Evolutionary conservation across 192 early-diverging fungal genomes (phyloP).

Genomic region (Linderina pennispora): DNA sequence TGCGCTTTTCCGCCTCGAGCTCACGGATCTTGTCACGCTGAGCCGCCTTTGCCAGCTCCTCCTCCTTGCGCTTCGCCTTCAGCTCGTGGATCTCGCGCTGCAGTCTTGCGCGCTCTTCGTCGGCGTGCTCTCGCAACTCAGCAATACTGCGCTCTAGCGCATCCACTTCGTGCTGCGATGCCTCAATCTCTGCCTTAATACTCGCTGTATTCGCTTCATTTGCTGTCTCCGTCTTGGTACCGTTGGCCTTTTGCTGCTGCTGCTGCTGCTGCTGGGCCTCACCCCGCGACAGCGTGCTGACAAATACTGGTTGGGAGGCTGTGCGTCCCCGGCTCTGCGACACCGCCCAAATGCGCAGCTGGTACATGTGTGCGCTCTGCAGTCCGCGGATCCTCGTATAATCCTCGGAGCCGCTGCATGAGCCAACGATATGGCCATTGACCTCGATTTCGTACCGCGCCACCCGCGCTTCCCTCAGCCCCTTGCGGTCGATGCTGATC

Average conservation of each 20-base stretch:
- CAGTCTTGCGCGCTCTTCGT: conserved; percentile 16
- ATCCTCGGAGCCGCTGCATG: conserved; percentile 2
- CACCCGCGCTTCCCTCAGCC: conserved; percentile 14
- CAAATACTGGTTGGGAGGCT: conserved; percentile 32
- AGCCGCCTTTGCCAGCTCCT: conserved; percentile 10
- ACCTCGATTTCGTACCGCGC: conserved; percentile 30
- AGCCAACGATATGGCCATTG: conserved; percentile 28
- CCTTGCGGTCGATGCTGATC: conserved; percentile 9
- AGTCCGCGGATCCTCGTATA: conserved; percentile 11
- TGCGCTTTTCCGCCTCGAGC: conserved; percentile 34
- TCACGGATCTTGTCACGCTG: conserved; percentile 28
- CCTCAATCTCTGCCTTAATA: conserved; percentile 10
- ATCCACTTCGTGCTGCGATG: conserved; percentile 4
- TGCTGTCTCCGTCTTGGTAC: too few species aligned
- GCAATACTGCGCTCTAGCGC: conserved; percentile 11
- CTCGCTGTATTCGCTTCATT: too few species aligned
- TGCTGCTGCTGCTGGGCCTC: background rate
- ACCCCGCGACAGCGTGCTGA: conserved; percentile 12
- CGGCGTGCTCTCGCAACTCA: conserved; percentile 8
- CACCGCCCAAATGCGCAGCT: conserved; percentile 34
- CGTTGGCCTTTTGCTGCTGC: conserved; percentile 2
- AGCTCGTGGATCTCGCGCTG: conserved; percentile 25
- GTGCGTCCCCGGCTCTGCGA: conserved; percentile 29
- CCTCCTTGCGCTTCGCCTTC: conserved; percentile 20
- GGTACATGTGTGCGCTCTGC: conserved; percentile 22